Base-by-base conservation (phyloP, 805 yeast species). In the Yamadazyma phyllophila region DNA sequence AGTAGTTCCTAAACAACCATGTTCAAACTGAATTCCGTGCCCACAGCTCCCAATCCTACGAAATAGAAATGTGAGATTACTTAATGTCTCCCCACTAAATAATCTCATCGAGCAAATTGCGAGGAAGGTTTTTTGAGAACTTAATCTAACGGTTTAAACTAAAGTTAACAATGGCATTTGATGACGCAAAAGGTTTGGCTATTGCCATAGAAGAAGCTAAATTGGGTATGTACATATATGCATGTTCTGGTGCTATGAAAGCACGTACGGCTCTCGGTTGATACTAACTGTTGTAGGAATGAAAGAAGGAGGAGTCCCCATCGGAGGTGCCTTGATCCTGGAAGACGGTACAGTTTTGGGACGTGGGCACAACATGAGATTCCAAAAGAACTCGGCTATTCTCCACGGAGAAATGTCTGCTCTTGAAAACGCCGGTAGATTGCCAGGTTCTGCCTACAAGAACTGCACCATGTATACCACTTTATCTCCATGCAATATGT, bases 371-470 rank as follows among this genome's bases (percentile, higher is more conserved):
- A 92, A 92, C 66, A 75, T 81, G 82, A 77, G 99, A 57, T 77
- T 92, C 50, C 98, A 92, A 66, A 86, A 88, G 62, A 71, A 76
- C 14, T 85, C 95, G 10, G 81, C 97, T 13, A 88, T 85, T 13
- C 71, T 92, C 47, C 99, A 92, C 58, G 99, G 96, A 15, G 99
- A 92, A 62, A 94, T 88, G 56, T 78, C 91, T 9, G 82, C 96
- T 7, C 73, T 94, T 48, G 97, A 90, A 59, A 83, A 87, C 51
- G 95, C 96, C 15, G 98, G 98, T 7, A 78, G 98, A 58, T 72
- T 94, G 46, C 82, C 83, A 16, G 97, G 91, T 4, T 73, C 75
- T 16, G 80, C 78, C 13, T 92, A 92, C 71, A 86, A 85, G 58
- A 77, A 83, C 51, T 85, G 96, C 55, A 94, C 98, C 16, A 78